Evolutionary conservation across 176 grass and related monocot genomes (phyloP).

Genomic region (Lolium rigidum): DNA sequence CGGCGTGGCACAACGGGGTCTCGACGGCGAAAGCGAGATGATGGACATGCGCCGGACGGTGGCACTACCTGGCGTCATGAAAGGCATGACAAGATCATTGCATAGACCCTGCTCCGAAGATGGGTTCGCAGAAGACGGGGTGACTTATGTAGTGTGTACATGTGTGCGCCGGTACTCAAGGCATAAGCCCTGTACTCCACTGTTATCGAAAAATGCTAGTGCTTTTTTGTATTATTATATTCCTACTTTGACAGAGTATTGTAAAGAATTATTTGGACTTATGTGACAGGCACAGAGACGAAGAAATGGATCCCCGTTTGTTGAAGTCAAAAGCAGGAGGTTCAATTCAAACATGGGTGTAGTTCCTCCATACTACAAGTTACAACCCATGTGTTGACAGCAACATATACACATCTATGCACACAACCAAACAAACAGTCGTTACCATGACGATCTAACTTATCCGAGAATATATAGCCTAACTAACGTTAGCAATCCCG

Average conservation of each 20-base stretch:
- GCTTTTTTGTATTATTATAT: background rate
- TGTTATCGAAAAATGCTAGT: too few species aligned
- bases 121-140: too few species aligned
- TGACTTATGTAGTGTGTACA: too few species aligned
- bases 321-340: constrained; percentile 11
- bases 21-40: too few species aligned
- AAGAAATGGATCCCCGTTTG: background rate
- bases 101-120: too few species aligned
- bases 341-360: constrained; percentile 32
- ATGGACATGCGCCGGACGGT: too few species aligned
- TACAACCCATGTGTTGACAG: background rate
- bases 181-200: too few species aligned
- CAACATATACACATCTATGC: background rate
- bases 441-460: background rate
- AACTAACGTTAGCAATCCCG: background rate
- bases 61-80: too few species aligned
- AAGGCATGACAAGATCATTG: too few species aligned
- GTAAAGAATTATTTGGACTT: background rate
- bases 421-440: background rate
- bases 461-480: background rate
- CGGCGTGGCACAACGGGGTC: too few species aligned
- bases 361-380: background rate
- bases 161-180: too few species aligned
- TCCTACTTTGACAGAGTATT: background rate
- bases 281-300: background rate